phyloP scores from a whole-genome alignment of 2,329 filamentous ascomycete genomes.

The Trichophyton benhamiae region DNA sequence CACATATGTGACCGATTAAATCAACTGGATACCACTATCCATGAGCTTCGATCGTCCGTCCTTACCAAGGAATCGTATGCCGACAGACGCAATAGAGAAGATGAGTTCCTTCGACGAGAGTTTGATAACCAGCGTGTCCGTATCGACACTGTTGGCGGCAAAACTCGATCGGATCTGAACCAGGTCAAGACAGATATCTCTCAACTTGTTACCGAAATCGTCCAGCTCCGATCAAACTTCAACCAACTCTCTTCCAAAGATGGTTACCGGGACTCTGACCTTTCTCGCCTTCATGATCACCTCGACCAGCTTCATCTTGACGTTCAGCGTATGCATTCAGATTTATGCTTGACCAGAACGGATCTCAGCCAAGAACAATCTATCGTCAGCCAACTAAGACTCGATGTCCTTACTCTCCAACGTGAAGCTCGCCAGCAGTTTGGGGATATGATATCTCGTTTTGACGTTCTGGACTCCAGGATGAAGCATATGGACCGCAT shows the following conservation, averaged over 20 bases:
- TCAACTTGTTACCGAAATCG: constrained; percentile 17
- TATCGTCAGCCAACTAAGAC: constrained; percentile 26
- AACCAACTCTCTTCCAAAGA: constrained; percentile 23
- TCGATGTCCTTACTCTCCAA: constrained; percentile 25
- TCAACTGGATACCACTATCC: too few relatives aligned
- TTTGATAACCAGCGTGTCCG: constrained; percentile 21
- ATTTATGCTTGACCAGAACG: constrained; percentile 24
- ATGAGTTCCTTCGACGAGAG: constrained; percentile 29
- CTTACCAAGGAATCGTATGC: constrained; percentile 30
- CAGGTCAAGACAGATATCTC: constrained; percentile 22
- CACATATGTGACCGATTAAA: too few relatives aligned
- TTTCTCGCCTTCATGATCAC: background rate
- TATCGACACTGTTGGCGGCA: constrained; percentile 25
- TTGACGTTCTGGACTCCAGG: constrained; percentile 22
- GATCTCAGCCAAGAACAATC: constrained; percentile 28
- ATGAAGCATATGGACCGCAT: constrained; percentile 27
- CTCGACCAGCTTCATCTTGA: constrained; percentile 27
- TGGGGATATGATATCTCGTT: constrained; percentile 16
- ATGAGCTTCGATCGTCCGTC: constrained; percentile 20
- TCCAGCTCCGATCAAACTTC: constrained; percentile 25
- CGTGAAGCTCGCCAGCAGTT: constrained; percentile 23
- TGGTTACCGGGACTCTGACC: background rate
- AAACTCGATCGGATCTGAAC: constrained; percentile 12
- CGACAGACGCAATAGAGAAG: constrained; percentile 29
- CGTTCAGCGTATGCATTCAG: constrained; percentile 24